Conservation (phyloP, 2,329 filamentous ascomycete genomes). For the Epicoccum nigrum region DNA sequence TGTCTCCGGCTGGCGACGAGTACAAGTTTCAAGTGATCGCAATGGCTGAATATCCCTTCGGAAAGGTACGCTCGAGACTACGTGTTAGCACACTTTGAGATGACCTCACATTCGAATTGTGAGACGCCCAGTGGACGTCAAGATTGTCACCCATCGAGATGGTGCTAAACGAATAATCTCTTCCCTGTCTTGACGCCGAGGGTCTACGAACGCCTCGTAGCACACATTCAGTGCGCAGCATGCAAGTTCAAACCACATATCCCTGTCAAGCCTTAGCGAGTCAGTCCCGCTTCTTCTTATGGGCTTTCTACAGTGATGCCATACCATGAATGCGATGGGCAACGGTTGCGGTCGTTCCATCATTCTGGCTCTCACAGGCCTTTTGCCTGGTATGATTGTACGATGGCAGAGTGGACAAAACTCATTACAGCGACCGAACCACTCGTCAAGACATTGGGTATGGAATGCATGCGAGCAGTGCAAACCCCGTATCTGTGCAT, state of each 20-base stretch:
- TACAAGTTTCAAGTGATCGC: too few species aligned
- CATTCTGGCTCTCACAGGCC: slow-evolving; percentile 11
- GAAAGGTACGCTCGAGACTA: too few species aligned
- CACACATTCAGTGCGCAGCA: not conserved
- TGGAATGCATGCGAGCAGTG: slow-evolving; percentile 48
- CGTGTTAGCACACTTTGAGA: too few species aligned
- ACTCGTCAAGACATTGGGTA: slow-evolving; percentile 46
- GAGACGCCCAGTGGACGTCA: too few species aligned
- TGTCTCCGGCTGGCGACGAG: too few species aligned
- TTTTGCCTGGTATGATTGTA: slow-evolving; percentile 41
- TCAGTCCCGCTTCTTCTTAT: not conserved
- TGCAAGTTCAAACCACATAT: slow-evolving; percentile 7
- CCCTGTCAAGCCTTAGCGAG: slow-evolving; percentile 9
- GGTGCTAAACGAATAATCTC: too few species aligned
- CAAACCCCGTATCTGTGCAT: slow-evolving; percentile 43
- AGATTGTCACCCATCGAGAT: too few species aligned
- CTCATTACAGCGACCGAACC: slow-evolving; percentile 46
- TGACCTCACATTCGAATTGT: too few species aligned
- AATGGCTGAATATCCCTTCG: too few species aligned
- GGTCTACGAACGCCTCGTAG: not conserved
- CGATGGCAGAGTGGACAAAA: slow-evolving; percentile 48
- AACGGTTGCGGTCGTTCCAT: slow-evolving; percentile 17
- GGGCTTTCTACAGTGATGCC: slow-evolving; percentile 2
- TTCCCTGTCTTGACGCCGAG: not conserved
- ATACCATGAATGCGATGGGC: slow-evolving; percentile 36